Percentiles rank a stretch among this genome's conserved stretches.
phyloP scores from a whole-genome alignment of 441 rosid species.

The Geranium incanum region DNA sequence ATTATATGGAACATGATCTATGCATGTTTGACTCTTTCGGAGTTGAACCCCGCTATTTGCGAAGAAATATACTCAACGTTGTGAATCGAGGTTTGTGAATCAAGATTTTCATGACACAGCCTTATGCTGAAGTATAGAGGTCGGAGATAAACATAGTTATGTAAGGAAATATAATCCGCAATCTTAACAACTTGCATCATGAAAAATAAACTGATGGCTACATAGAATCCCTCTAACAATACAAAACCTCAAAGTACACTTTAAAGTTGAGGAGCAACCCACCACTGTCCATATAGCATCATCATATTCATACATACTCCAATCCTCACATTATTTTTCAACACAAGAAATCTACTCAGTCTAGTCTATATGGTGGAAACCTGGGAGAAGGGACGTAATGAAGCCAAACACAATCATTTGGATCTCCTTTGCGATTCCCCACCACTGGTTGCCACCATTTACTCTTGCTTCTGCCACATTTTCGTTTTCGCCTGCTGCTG shows the following conservation, averaged over 20 bases:
- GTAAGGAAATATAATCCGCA: too few relatives aligned
- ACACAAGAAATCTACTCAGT: background rate
- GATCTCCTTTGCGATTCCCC: slow-evolving; percentile 93
- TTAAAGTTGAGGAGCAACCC: background rate
- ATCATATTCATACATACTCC: background rate
- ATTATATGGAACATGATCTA: too few relatives aligned
- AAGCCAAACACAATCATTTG: slow-evolving; percentile 94
- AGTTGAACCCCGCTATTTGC: too few relatives aligned
- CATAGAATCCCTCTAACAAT: too few relatives aligned
- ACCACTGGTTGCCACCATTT: slow-evolving; percentile 66
- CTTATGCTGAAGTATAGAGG: too few relatives aligned
- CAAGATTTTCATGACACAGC: too few relatives aligned
- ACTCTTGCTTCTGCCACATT: slow-evolving; percentile 40
- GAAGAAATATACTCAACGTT: too few relatives aligned
- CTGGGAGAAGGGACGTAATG: slow-evolving; percentile 92
- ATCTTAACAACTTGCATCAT: too few relatives aligned
- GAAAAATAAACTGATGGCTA: too few relatives aligned
- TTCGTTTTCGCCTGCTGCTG: slow-evolving; percentile 40
- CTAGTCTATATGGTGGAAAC: slow-evolving; percentile 79
- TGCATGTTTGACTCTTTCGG: too few relatives aligned
- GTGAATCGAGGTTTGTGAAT: too few relatives aligned
- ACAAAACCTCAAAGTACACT: background rate
- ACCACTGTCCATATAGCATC: background rate
- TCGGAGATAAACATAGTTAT: too few relatives aligned
- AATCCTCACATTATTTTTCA: background rate